These are phyloP conservation scores for Magnolia kwangsiensis DNA, from an alignment of 164 flowering plant species.

Conservation along the genomic window DNA sequence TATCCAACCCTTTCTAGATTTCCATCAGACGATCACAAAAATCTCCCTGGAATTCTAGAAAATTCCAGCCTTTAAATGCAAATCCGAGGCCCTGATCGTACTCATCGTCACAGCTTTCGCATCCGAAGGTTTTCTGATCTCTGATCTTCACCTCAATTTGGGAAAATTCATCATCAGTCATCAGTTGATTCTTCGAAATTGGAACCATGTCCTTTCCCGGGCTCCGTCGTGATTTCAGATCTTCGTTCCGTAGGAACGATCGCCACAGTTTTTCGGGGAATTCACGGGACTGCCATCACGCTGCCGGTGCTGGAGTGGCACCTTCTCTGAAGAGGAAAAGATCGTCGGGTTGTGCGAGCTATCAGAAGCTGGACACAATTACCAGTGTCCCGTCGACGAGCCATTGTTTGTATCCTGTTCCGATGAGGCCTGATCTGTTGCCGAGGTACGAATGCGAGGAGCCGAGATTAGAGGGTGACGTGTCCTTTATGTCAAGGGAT, in stretches of 20 bases:
- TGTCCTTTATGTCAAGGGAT: slow-evolving; percentile 69
- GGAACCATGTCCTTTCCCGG: slow-evolving; percentile 38
- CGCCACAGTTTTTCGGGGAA: slow-evolving; percentile 21
- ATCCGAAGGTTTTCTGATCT: neutral
- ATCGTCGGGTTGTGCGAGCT: slow-evolving; percentile 41
- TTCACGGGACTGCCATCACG: slow-evolving; percentile 22
- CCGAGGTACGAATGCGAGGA: slow-evolving; percentile 51
- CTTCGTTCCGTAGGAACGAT: slow-evolving; percentile 14
- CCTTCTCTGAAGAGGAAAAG: slow-evolving; percentile 63
- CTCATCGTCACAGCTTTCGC: neutral
- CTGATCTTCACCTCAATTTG: neutral
- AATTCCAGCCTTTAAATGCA: neutral
- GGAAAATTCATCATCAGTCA: neutral
- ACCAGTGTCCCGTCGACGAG: slow-evolving; percentile 31
- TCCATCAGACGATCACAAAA: neutral
- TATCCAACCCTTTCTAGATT: neutral
- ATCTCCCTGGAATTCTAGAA: neutral
- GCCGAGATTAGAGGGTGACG: slow-evolving; percentile 53
- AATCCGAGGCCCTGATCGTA: neutral
- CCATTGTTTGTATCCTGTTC: slow-evolving; percentile 16
- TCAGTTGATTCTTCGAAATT: neutral
- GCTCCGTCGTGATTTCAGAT: slow-evolving; percentile 12
- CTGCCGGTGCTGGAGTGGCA: slow-evolving; percentile 16
- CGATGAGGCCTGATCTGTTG: slow-evolving; percentile 29
- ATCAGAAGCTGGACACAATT: slow-evolving; percentile 23